Evolutionary conservation across 306 rosid species (phyloP).

Genomic region (Cyclanthera cordifolia): DNA sequence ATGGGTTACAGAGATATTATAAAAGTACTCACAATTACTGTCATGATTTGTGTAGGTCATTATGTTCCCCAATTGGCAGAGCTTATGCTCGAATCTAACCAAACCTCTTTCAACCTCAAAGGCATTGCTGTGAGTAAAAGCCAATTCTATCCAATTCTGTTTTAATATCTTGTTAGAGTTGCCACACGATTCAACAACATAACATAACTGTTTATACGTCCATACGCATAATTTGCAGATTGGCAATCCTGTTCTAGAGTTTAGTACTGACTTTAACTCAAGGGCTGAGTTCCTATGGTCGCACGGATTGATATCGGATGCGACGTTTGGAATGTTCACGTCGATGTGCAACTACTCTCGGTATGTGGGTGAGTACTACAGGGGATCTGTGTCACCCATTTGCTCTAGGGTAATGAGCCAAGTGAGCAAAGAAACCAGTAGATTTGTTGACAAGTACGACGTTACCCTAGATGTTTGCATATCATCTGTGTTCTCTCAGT

Average conservation of each 20-base stretch:
- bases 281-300: conserved; percentile 55
- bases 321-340: conserved; percentile 39
- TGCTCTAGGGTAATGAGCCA: conserved; percentile 47
- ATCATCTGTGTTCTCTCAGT: conserved; percentile 38
- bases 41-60: conserved; percentile 22
- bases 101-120: conserved; percentile 31
- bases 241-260: conserved; percentile 51
- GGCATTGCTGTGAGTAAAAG: conserved; percentile 45
- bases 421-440: conserved; percentile 47
- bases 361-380: conserved; percentile 37
- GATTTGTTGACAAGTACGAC: conserved; percentile 50
- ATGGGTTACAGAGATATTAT: neutral
- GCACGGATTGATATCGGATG: conserved; percentile 48
- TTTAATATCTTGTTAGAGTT: neutral
- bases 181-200: neutral
- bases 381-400: conserved; percentile 33
- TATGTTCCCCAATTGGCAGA: conserved; percentile 53
- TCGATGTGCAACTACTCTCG: conserved; percentile 43
- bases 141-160: neutral
- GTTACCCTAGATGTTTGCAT: conserved; percentile 55
- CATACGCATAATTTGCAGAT: conserved; percentile 21
- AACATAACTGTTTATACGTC: neutral
- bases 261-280: conserved; percentile 41
- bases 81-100: conserved; percentile 33
- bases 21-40: neutral